These are phyloP conservation scores for Diddensiella santjacobensis DNA, from an alignment of 805 yeast species.

Conservation along the genomic window DNA sequence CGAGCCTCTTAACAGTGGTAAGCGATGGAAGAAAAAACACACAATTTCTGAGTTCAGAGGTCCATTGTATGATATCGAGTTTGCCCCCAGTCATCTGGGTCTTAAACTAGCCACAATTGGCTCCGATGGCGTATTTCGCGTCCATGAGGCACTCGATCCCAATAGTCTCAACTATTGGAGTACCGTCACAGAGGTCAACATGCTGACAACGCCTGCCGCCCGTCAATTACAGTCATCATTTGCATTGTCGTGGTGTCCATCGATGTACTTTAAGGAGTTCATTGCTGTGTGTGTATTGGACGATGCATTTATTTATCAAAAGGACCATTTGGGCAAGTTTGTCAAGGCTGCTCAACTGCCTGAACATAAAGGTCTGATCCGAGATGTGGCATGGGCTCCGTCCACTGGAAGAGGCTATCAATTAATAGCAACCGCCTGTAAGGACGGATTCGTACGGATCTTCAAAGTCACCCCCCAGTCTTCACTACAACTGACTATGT, in stretches of 20 bases:
- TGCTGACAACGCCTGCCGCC: slow-evolving; percentile 65
- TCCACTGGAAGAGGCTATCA: slow-evolving; percentile 89
- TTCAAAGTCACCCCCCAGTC: slow-evolving; percentile 59
- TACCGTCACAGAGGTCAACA: slow-evolving; percentile 61
- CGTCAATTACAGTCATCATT: slow-evolving; percentile 81
- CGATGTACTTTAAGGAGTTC: slow-evolving; percentile 76
- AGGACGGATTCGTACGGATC: slow-evolving; percentile 87
- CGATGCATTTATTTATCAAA: slow-evolving; percentile 73
- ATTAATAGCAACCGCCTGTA: slow-evolving; percentile 89
- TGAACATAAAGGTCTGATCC: slow-evolving; percentile 80
- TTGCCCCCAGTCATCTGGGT: slow-evolving; percentile 83
- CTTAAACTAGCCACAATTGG: slow-evolving; percentile 83
- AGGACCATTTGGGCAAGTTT: slow-evolving; percentile 45
- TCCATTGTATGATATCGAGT: slow-evolving; percentile 83
- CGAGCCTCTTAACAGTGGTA: slow-evolving; percentile 71
- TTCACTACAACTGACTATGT: neutral
- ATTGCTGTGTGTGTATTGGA: slow-evolving; percentile 81
- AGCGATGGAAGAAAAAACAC: slow-evolving; percentile 73
- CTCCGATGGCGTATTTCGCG: slow-evolving; percentile 77
- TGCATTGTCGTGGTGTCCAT: slow-evolving; percentile 86
- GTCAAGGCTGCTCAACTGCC: slow-evolving; percentile 56
- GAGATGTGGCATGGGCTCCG: slow-evolving; percentile 96
- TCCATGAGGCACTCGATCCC: slow-evolving; percentile 87
- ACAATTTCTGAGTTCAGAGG: slow-evolving; percentile 84
- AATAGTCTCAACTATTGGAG: slow-evolving; percentile 84